Conservation (phyloP, 2,329 filamentous ascomycete genomes). For the Ceratocystiopsis minuta region DNA sequence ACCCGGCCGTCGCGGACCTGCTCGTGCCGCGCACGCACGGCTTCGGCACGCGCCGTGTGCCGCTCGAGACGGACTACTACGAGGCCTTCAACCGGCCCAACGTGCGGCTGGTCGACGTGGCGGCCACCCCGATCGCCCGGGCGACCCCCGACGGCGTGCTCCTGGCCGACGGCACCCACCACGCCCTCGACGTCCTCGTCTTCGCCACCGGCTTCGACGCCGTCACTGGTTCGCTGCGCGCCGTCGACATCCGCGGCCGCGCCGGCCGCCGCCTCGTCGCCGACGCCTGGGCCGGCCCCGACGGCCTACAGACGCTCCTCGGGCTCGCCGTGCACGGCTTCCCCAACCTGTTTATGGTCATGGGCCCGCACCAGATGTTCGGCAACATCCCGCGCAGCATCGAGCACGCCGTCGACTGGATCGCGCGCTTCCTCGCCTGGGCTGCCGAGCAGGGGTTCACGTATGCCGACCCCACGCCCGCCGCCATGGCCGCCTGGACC, state of each 20-base stretch:
- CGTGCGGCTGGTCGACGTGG: slow-evolving; percentile 26
- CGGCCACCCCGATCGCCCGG: slow-evolving; percentile 21
- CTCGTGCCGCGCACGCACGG: slow-evolving; percentile 27
- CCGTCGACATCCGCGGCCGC: slow-evolving; percentile 11
- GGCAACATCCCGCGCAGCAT: slow-evolving; percentile 35
- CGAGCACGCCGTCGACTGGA: slow-evolving; percentile 38
- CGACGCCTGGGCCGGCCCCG: slow-evolving; percentile 17
- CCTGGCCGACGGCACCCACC: slow-evolving; percentile 17
- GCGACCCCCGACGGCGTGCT: slow-evolving; percentile 22
- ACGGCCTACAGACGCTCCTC: slow-evolving; percentile 14
- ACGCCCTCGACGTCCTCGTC: slow-evolving; percentile 18
- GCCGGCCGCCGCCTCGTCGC: too few relatives aligned
- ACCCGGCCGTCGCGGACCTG: slow-evolving; percentile 12
- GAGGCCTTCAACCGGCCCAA: slow-evolving; percentile 27
- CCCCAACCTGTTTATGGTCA: slow-evolving; percentile 10
- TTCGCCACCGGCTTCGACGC: slow-evolving; percentile 18
- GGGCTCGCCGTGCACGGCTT: slow-evolving; percentile 8
- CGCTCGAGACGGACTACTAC: slow-evolving; percentile 29
- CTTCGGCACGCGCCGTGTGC: slow-evolving; percentile 28
- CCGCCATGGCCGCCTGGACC: slow-evolving; percentile 24
- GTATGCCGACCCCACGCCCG: slow-evolving; percentile 18
- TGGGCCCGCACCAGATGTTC: slow-evolving; percentile 21
- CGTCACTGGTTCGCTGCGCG: slow-evolving; percentile 15
- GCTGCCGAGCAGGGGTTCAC: slow-evolving; percentile 16
- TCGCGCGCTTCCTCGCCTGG: slow-evolving; percentile 23